phyloP scores from a whole-genome alignment of 805 yeast species.

The Suhomyces sp. region DNA sequence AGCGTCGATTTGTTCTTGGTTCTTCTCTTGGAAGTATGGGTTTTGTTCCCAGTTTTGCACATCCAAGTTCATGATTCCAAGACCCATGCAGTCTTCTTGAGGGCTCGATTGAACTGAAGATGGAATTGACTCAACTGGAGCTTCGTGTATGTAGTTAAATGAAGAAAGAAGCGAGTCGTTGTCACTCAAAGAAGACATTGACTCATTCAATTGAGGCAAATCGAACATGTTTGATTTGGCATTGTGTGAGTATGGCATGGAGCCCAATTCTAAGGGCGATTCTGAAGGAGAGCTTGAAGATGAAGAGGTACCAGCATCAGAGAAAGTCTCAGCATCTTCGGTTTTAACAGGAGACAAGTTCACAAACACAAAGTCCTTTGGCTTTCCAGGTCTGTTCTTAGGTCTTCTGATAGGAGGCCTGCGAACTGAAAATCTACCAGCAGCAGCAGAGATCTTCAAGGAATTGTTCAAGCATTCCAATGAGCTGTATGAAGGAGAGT shows the following conservation, averaged over 20 bases:
- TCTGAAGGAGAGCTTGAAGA: slow-evolving; percentile 5
- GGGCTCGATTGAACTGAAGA: neutral
- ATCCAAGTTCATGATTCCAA: slow-evolving; percentile 28
- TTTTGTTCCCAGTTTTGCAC: slow-evolving; percentile 13
- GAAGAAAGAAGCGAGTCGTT: slow-evolving; percentile 19
- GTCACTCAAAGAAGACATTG: slow-evolving; percentile 15
- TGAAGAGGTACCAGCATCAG: slow-evolving; percentile 4
- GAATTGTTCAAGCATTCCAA: slow-evolving; percentile 42
- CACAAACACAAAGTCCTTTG: slow-evolving; percentile 44
- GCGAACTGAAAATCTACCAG: slow-evolving; percentile 29
- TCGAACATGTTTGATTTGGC: slow-evolving; percentile 9
- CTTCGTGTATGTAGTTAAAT: slow-evolving; percentile 11
- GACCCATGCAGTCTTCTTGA: slow-evolving; percentile 15
- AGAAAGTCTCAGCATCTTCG: slow-evolving; percentile 7
- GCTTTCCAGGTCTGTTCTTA: slow-evolving; percentile 43
- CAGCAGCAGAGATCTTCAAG: slow-evolving; percentile 41
- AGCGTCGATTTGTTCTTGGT: neutral
- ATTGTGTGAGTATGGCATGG: neutral
- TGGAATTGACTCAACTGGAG: neutral
- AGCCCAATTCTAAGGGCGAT: slow-evolving; percentile 2
- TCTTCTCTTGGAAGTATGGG: neutral
- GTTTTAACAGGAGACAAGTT: slow-evolving; percentile 39
- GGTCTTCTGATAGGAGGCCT: slow-evolving; percentile 44
- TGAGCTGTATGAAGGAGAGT: slow-evolving; percentile 18
- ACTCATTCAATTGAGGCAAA: slow-evolving; percentile 14